phyloP scores from a whole-genome alignment of 2,329 filamentous ascomycete genomes.

The Cephalotrichum gorgonifer region DNA sequence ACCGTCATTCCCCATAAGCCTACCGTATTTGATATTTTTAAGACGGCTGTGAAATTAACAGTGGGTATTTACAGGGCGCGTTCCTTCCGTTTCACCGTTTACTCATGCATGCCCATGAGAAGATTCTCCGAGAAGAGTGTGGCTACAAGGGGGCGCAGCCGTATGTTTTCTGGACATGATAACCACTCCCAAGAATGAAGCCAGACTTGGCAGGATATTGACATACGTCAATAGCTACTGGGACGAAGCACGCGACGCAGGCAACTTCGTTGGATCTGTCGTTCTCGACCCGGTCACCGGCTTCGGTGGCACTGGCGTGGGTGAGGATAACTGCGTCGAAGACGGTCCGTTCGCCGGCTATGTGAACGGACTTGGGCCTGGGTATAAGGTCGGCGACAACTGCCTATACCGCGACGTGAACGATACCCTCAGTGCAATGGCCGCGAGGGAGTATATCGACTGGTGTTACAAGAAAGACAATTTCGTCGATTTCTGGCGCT shows the following conservation, averaged over 20 bases:
- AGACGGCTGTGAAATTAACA: no score
- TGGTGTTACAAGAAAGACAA: constrained; percentile 9
- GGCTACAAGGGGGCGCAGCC: constrained; percentile 21
- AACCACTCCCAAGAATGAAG: constrained; percentile 13
- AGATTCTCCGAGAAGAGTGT: constrained; percentile 17
- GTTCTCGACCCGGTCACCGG: constrained; percentile 9
- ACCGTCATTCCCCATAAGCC: no score
- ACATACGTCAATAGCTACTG: constrained; percentile 6
- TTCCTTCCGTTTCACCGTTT: constrained; percentile 26
- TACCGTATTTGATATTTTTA: no score
- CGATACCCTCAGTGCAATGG: constrained; percentile 1
- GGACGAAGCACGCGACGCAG: constrained; percentile 8
- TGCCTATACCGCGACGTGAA: constrained; percentile 27
- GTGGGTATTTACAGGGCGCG: constrained; percentile 5
- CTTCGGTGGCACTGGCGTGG: constrained; percentile 9
- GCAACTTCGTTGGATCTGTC: constrained; percentile 4
- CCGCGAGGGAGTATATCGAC: not conserved
- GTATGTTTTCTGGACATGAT: constrained; percentile 16
- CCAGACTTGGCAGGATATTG: not conserved
- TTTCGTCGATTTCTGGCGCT: constrained; percentile 17
- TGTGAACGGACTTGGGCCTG: constrained; percentile 28
- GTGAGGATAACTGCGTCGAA: constrained; percentile 6
- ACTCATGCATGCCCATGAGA: constrained; percentile 21
- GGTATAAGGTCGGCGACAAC: constrained; percentile 23
- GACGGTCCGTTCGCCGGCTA: constrained; percentile 17